Percentiles rank a stretch among this genome's conserved stretches.
These are phyloP conservation scores for Tolypocladium endophyticum DNA, from an alignment of 2,329 filamentous ascomycete genomes.

Conservation along the genomic window DNA sequence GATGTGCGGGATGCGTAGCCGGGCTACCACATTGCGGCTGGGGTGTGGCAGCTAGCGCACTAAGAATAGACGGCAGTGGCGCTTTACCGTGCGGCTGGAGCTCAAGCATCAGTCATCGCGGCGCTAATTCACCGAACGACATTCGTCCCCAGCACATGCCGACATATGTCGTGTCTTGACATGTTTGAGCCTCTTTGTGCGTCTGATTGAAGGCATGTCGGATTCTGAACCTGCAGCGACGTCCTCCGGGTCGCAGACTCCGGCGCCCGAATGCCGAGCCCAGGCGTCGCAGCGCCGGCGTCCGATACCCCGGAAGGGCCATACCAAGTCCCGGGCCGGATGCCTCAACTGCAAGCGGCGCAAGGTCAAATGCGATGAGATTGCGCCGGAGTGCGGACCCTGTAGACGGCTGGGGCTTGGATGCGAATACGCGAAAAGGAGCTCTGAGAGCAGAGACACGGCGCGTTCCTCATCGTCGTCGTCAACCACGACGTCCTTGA, in stretches of 20 bases:
- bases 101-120: neutral
- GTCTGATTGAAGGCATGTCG: neutral
- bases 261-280: neutral
- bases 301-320: slow-evolving; percentile 22
- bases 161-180: neutral
- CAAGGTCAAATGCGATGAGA: slow-evolving; percentile 35
- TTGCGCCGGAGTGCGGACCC: slow-evolving; percentile 20
- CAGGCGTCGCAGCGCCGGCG: slow-evolving; percentile 8
- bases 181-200: neutral
- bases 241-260: neutral
- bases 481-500: neutral
- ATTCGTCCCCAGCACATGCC: neutral
- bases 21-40: neutral
- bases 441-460: too few species aligned
- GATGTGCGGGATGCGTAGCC: neutral
- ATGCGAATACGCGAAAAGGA: slow-evolving; percentile 19
- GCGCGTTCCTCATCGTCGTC: neutral
- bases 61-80: neutral
- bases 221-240: neutral
- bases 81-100: neutral
- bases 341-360: slow-evolving; percentile 21
- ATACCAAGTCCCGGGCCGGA: slow-evolving; percentile 22
- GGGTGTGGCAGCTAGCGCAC: neutral
- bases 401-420: slow-evolving; percentile 23
- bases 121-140: neutral